Evolutionary conservation across 257 asterid genomes (phyloP), one percentile per base, ranked within the genome.

Genomic region (Craterostigma plantagineum): DNA sequence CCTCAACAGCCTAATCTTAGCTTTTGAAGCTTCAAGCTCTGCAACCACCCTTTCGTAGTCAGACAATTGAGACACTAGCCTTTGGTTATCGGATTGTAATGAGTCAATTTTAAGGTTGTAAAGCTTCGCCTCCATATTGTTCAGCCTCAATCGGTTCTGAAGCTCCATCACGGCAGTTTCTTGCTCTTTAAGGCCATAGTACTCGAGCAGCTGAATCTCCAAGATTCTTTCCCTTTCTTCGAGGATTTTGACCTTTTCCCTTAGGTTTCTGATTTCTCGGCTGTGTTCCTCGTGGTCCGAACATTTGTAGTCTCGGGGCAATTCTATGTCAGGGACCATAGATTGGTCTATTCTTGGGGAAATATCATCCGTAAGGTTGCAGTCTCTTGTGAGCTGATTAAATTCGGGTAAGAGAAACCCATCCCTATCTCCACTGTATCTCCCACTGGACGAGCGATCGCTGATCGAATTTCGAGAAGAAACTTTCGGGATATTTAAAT

Each of bases 161-260:
- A 90, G 84, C 70, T 90, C 99, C 69, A 45, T 59, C 10, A 79
- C 66, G 10, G 72, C 82, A 38, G 56, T 71, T 65, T 83, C 87
- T 58, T 83, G 94, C 72, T 79, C 99, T 62, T 75, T 67, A 49
- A 83, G 87, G 33, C 94, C 99, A 42, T 83, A 79, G 52, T 68
- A 83, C 74, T 79, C 91, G 14, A 90, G 78, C 66, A 90, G 49
- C 49, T 77, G 81, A 30, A 50, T 59, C 61, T 90, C 95, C 11
- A 90, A 68, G 35, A 45, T 33, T 38, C 18, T 30, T 38, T 30
- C 51, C 2, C 39, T 46, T n/a, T 30, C 51, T 33, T 46, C 51
- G 16, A 46, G 51, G 34, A 33, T 30, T 33, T 12, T 12, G 1
- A 79, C 83, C 79, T 54, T 56, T 46, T 33, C 54, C 33, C 75